Conservation (phyloP, 2,329 filamentous ascomycete genomes). For the Nemania sp. region DNA sequence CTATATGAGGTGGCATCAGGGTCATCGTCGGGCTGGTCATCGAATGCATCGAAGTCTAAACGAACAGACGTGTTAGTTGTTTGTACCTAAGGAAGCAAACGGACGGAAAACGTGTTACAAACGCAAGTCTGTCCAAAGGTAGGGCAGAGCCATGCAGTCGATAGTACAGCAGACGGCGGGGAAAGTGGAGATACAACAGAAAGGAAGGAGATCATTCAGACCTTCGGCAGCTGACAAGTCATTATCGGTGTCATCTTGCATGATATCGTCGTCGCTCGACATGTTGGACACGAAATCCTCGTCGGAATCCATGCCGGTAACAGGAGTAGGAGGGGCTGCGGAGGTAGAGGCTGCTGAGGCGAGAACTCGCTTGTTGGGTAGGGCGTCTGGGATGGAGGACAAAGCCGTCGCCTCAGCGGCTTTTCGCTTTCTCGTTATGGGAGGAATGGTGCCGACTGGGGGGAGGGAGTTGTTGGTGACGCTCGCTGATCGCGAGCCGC, state of each 20-base stretch:
- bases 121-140: not conserved
- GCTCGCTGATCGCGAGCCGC: slow-evolving; percentile 32
- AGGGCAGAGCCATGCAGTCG: too few relatives aligned
- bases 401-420: slow-evolving; percentile 66
- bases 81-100: not conserved
- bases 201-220: too few relatives aligned
- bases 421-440: slow-evolving; percentile 63
- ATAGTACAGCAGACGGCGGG: too few relatives aligned
- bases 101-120: not conserved
- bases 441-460: slow-evolving; percentile 57
- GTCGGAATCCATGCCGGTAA: slow-evolving; percentile 86
- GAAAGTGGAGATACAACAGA: too few relatives aligned
- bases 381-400: slow-evolving; percentile 46
- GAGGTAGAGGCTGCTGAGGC: slow-evolving; percentile 47
- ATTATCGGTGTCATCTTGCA: slow-evolving; percentile 78
- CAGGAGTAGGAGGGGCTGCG: slow-evolving; percentile 59
- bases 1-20: slow-evolving; percentile 57
- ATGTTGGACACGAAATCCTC: slow-evolving; percentile 88
- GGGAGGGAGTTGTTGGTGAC: slow-evolving; percentile 24
- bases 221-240: slow-evolving; percentile 59
- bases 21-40: slow-evolving; percentile 58
- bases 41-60: slow-evolving; percentile 63
- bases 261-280: slow-evolving; percentile 76
- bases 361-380: slow-evolving; percentile 56
- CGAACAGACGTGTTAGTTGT: not conserved